Base-by-base conservation (phyloP, 192 early-diverging fungal genomes). In the Dissophora ornata region DNA sequence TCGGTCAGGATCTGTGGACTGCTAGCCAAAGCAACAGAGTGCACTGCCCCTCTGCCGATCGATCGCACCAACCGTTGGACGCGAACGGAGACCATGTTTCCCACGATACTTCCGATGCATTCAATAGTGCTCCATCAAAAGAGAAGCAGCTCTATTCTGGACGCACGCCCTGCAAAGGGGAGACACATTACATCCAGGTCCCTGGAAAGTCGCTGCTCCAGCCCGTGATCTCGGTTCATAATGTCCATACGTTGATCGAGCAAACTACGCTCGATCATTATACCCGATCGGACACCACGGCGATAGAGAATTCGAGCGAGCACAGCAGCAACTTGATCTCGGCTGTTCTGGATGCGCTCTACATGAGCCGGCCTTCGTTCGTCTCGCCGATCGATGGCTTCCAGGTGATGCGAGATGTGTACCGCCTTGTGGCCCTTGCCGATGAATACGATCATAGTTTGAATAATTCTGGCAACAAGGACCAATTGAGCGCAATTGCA, bases 391-490 rank as follows among this genome's bases (percentile, higher is more conserved):
- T 77, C 33, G 73, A 77, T 29, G 73, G 64, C 44, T 62, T 77
- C 13, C 73, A 77, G 48, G 64, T 62, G 19, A 77, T 77, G 73
- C 49, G 51, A 53, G 73, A 77, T 59, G 73, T 77, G n/a, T 77
- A 77, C 30, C 73, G 45, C 24, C 59, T 77, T 26, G 64, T 77
- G 0, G 62, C 59, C 0, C 73, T 77, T 2, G 73, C 64, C 7
- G 46, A 62, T 28, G 40, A 55, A 22, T 61, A 63, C 3, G 60
- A 71, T 28, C 15, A 62, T 18, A 6, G 55, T 6, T 32, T 19
- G 6, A 12, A 41, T 15, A 48, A 15, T 19, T 49, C 11, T 26
- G 28, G 44, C 32, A 16, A 53, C 15, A 26, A 52, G 24, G 56
- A 32, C 19, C 56, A 60, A 62, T 52, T 62, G 42, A 46, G 25